Percentiles rank a stretch among this genome's conserved stretches.
These are phyloP conservation scores for Raddia distichophylla DNA, from an alignment of 176 grass and related monocot species.

Conservation along the genomic window DNA sequence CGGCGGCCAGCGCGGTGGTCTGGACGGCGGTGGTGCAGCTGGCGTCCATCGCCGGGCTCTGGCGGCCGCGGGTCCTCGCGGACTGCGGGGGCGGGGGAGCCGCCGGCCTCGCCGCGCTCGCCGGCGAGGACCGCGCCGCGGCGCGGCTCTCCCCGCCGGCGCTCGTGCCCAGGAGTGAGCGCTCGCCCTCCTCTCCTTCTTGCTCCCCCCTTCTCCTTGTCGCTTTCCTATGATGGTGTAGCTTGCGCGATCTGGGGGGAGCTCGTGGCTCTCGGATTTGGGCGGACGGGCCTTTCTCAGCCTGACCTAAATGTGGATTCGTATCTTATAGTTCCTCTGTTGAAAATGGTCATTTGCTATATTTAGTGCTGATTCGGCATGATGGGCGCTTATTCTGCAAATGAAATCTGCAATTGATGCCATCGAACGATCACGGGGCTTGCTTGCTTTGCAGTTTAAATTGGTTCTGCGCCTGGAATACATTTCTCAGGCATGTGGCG, in stretches of 20 bases:
- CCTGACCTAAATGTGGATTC: slow-evolving; percentile 21
- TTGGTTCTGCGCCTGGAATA: not conserved
- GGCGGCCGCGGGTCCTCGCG: slow-evolving; percentile 58
- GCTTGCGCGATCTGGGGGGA: slow-evolving; percentile 34
- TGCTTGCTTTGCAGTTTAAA: not conserved
- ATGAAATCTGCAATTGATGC: not conserved
- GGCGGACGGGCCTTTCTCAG: not conserved
- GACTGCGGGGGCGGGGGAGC: slow-evolving; percentile 40
- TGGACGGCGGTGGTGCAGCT: slow-evolving; percentile 90
- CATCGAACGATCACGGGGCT: not conserved
- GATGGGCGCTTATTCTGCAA: not conserved
- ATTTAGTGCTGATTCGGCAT: not conserved
- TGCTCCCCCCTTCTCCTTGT: not conserved
- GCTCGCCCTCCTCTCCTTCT: slow-evolving; percentile 9
- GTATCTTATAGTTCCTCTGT: not conserved
- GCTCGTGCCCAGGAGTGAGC: slow-evolving; percentile 78
- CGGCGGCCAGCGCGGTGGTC: slow-evolving; percentile 77
- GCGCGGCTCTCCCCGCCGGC: slow-evolving; percentile 59
- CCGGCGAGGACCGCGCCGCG: slow-evolving; percentile 51
- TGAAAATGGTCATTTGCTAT: not conserved
- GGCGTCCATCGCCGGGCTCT: slow-evolving; percentile 65
- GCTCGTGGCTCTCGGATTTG: slow-evolving; percentile 20
- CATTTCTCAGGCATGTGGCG: not conserved
- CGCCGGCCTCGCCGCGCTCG: slow-evolving; percentile 49
- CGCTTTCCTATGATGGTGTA: not conserved